phyloP scores from a whole-genome alignment of 176 grass and related monocot species.

The Oryza glaberrima region DNA sequence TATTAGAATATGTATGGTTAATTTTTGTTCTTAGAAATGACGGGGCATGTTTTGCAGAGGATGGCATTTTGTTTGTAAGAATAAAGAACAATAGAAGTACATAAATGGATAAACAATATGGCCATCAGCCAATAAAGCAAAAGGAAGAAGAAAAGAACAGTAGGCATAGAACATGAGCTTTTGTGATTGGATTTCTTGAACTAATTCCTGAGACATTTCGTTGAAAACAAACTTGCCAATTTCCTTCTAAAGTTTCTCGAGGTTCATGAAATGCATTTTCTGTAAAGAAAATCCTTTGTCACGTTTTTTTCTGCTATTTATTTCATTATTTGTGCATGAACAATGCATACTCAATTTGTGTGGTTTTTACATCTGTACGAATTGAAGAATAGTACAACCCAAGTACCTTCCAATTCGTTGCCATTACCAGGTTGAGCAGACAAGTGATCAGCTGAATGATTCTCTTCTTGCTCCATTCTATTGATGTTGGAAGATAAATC shows the following conservation, averaged over 20 bases:
- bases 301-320: neutral
- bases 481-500: neutral
- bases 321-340: neutral
- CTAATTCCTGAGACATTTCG: conserved; percentile 20
- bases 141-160: neutral
- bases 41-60: neutral
- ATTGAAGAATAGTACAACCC: neutral
- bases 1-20: no score
- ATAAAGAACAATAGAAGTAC: neutral
- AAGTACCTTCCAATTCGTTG: conserved; percentile 51
- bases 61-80: conserved; percentile 1
- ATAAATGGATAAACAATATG: neutral
- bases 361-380: neutral
- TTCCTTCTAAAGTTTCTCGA: neutral
- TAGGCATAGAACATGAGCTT: neutral
- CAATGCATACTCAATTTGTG: neutral
- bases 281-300: neutral
- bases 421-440: conserved; percentile 23
- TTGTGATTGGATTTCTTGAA: neutral
- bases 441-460: conserved; percentile 29
- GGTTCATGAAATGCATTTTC: conserved; percentile 6
- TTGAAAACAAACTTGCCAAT: neutral
- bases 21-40: no score
- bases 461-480: conserved; percentile 50
- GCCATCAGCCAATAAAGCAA: conserved; percentile 24